These are phyloP conservation scores for Penicillium steckii DNA, from an alignment of 495 filamentous ascomycete genomes.

Conservation along the genomic window DNA sequence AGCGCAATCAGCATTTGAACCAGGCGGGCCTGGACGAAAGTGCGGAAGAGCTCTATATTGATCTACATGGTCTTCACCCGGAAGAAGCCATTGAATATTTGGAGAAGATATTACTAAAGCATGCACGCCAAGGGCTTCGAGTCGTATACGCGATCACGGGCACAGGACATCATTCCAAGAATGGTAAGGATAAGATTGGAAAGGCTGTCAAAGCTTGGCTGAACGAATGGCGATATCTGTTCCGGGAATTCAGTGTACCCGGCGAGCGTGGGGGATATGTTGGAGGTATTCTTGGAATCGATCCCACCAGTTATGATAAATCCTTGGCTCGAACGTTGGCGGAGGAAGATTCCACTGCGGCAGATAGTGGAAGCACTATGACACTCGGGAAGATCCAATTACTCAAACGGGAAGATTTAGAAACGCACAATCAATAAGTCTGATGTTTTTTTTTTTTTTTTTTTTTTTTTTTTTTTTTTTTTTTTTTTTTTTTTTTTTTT, in stretches of 20 bases:
- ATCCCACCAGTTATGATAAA: slow-evolving; percentile 86
- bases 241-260: slow-evolving; percentile 92
- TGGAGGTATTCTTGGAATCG: slow-evolving; percentile 92
- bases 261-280: slow-evolving; percentile 79
- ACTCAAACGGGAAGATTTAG: slow-evolving; percentile 45
- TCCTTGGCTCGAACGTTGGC: slow-evolving; percentile 33
- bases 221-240: slow-evolving; percentile 94
- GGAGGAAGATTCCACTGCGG: slow-evolving; percentile 22
- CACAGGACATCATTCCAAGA: slow-evolving; percentile 96
- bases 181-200: slow-evolving; percentile 97
- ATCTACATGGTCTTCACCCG: slow-evolving; percentile 93
- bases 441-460: background rate
- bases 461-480: background rate
- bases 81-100: slow-evolving; percentile 97
- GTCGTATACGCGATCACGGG: slow-evolving; percentile 95
- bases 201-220: slow-evolving; percentile 89
- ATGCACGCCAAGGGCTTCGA: slow-evolving; percentile 61
- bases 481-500: background rate
- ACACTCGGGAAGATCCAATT: slow-evolving; percentile 49
- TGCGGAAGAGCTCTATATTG: slow-evolving; percentile 81
- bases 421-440: slow-evolving; percentile 28
- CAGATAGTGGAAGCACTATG: slow-evolving; percentile 22
- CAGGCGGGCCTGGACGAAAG: slow-evolving; percentile 38
- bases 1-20: slow-evolving; percentile 74
- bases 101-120: slow-evolving; percentile 79